phyloP scores from a whole-genome alignment of 257 asterid species.

The Cynanchum wilfordii region DNA sequence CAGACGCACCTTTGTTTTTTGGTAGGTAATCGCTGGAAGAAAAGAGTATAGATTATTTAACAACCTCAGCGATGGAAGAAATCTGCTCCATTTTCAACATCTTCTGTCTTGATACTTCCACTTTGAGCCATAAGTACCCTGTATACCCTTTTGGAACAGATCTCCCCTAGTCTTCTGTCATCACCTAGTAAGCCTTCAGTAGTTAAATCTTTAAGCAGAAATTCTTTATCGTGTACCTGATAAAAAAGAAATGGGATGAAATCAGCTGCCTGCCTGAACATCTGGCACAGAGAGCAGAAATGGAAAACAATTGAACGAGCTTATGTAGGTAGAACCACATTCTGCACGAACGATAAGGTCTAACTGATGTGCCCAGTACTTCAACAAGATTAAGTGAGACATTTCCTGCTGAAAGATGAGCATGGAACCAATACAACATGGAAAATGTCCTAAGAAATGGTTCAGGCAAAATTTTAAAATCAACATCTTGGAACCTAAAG shows the following conservation, averaged over 20 bases:
- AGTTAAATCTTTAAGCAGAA: conserved; percentile 65
- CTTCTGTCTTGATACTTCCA: conserved; percentile 74
- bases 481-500: not conserved
- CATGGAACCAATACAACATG: not conserved
- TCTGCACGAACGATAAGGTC: not conserved
- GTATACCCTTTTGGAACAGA: conserved; percentile 90
- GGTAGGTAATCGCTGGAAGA: not conserved
- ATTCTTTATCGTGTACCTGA: conserved; percentile 95
- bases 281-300: not conserved
- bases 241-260: conserved; percentile 5
- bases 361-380: not conserved
- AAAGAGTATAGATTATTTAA: conserved; percentile 10
- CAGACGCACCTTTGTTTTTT: conserved; percentile 5
- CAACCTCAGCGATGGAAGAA: conserved; percentile 40
- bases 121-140: conserved; percentile 84
- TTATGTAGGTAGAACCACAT: not conserved
- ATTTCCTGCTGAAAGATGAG: not conserved
- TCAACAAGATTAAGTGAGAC: not conserved
- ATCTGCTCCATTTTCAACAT: conserved; percentile 91
- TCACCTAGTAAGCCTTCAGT: conserved; percentile 66
- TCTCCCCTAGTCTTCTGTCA: conserved; percentile 80
- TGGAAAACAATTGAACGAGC: not conserved
- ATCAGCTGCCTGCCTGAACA: not conserved
- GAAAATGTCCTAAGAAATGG: not conserved
- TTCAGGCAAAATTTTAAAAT: not conserved